Evolutionary conservation across 2,329 filamentous ascomycete species (phyloP).

Genomic region (Colletotrichum trifolii): DNA sequence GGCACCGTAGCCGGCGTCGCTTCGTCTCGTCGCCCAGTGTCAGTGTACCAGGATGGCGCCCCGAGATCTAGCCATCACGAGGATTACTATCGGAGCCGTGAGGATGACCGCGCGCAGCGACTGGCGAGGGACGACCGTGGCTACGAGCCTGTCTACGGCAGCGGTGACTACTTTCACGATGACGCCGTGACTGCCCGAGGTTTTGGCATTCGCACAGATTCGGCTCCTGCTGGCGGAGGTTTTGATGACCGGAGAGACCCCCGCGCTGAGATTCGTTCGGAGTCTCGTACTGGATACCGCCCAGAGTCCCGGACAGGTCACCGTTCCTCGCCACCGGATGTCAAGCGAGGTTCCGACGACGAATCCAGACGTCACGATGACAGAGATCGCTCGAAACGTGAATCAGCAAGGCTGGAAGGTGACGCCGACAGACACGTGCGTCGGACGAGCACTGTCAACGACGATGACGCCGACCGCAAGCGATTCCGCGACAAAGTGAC

Average conservation of each 20-base stretch:
- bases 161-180: slow-evolving; percentile 55
- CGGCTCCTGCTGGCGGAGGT: slow-evolving; percentile 44
- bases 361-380: slow-evolving; percentile 37
- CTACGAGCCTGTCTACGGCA: slow-evolving; percentile 43
- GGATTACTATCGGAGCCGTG: slow-evolving; percentile 60
- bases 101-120: slow-evolving; percentile 58
- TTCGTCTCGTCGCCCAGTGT: slow-evolving; percentile 57
- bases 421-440: slow-evolving; percentile 43
- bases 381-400: slow-evolving; percentile 24
- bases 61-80: slow-evolving; percentile 57
- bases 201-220: slow-evolving; percentile 62
- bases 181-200: slow-evolving; percentile 59
- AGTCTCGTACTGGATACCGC: slow-evolving; percentile 48
- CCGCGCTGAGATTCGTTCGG: slow-evolving; percentile 39
- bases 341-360: slow-evolving; percentile 34
- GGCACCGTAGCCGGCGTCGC: slow-evolving; percentile 39
- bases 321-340: slow-evolving; percentile 34
- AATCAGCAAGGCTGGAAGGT: slow-evolving; percentile 29
- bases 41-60: slow-evolving; percentile 63
- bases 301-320: slow-evolving; percentile 48
- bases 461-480: slow-evolving; percentile 54
- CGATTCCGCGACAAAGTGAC: slow-evolving; percentile 61
- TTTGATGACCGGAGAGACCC: slow-evolving; percentile 57
- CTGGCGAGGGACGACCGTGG: slow-evolving; percentile 56
- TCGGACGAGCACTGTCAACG: slow-evolving; percentile 43